phyloP scores from a whole-genome alignment of 2,329 filamentous ascomycete species.

The Rhexocercosporidium sp. region DNA sequence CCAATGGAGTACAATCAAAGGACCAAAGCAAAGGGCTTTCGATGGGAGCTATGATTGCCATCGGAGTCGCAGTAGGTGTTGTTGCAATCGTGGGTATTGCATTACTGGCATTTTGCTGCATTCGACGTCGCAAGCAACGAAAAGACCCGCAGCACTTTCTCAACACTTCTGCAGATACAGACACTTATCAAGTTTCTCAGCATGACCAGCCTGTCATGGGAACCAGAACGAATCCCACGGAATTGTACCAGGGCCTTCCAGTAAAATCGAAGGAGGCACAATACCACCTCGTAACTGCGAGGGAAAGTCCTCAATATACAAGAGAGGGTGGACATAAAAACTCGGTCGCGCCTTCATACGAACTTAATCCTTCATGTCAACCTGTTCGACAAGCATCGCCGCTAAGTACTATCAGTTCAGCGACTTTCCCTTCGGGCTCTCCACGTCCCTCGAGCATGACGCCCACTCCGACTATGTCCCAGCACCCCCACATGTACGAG shows the following conservation, averaged over 20 bases:
- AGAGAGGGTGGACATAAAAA: background rate
- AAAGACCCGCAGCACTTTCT: background rate
- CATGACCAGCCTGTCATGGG: background rate
- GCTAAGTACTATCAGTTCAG: background rate
- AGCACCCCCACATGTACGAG: background rate
- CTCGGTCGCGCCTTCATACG: background rate
- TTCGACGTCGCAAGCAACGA: conserved; percentile 3
- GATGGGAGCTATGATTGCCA: conserved; percentile 14
- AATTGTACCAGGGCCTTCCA: background rate
- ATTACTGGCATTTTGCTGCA: conserved; percentile 1
- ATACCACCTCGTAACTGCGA: background rate
- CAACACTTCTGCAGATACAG: background rate
- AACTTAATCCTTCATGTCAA: background rate
- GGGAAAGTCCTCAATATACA: background rate
- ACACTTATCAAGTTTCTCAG: background rate
- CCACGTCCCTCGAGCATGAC: background rate
- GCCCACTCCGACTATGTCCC: background rate
- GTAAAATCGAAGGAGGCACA: background rate
- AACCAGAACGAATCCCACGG: background rate
- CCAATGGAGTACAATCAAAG: background rate
- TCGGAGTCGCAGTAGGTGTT: conserved; percentile 9
- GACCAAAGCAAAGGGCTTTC: conserved; percentile 9
- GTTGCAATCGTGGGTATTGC: conserved; percentile 3
- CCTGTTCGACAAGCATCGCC: background rate
- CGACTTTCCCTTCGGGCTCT: background rate